phyloP scores from a whole-genome alignment of 345 rosid genomes.

The Barbarea vulgaris region DNA sequence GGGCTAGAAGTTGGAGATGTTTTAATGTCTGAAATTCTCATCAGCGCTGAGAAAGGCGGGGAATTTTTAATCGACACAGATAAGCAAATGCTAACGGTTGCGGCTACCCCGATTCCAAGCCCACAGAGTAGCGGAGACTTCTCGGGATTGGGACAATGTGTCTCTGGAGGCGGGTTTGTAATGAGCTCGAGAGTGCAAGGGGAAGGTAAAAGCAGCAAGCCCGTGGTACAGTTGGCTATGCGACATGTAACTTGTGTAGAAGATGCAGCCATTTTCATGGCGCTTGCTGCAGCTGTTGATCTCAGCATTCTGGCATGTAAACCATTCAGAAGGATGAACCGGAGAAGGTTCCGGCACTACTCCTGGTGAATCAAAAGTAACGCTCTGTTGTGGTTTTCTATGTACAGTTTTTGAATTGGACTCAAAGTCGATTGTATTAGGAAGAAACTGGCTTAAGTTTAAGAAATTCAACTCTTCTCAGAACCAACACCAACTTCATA shows the following conservation, averaged over 20 bases:
- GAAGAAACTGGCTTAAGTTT: constrained; percentile 30
- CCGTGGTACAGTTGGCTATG: constrained; percentile 82
- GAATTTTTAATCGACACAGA: constrained; percentile 86
- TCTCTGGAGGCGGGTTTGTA: constrained; percentile 81
- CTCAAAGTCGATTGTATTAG: constrained; percentile 31
- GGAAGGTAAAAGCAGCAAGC: constrained; percentile 88
- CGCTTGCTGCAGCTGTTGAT: constrained; percentile 93
- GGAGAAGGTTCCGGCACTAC: constrained; percentile 67
- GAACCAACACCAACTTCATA: constrained; percentile 15
- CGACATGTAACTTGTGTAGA: constrained; percentile 88
- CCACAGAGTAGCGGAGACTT: constrained; percentile 94
- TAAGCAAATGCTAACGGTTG: constrained; percentile 62
- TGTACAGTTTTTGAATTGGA: constrained; percentile 41
- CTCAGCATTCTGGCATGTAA: constrained; percentile 93
- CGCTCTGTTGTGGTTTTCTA: constrained; percentile 7
- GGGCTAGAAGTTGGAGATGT: constrained; percentile 75
- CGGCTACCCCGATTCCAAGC: constrained; percentile 79
- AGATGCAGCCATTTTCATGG: constrained; percentile 97
- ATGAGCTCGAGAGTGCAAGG: constrained; percentile 95
- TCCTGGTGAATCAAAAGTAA: constrained; percentile 39
- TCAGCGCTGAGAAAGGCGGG: constrained; percentile 90
- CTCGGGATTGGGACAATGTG: constrained; percentile 57
- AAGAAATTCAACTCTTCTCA: constrained; percentile 15
- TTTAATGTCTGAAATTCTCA: constrained; percentile 79
- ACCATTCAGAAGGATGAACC: constrained; percentile 73